These are phyloP conservation scores for Cystobasidium onofrii DNA, from an alignment of 768 basidiomycete species.

Conservation along the genomic window DNA sequence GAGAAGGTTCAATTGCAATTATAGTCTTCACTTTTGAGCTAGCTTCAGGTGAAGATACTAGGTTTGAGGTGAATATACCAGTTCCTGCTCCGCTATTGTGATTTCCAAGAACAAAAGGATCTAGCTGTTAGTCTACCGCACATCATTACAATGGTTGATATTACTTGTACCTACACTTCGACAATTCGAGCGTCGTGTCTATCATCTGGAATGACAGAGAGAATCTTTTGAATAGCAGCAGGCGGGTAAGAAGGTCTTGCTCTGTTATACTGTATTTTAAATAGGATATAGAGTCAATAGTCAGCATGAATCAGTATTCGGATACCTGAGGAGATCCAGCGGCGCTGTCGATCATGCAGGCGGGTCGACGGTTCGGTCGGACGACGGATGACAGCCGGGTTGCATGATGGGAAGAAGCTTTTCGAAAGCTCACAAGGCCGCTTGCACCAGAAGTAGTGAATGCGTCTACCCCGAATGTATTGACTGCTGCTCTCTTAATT, in stretches of 20 bases:
- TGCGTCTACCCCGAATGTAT: constrained; percentile 14
- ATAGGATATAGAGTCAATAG: no score
- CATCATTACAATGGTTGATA: neutral
- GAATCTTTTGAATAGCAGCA: constrained; percentile 57
- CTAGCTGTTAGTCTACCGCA: no score
- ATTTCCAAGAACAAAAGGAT: no score
- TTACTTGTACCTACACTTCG: constrained; percentile 32
- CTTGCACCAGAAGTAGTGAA: constrained; percentile 17
- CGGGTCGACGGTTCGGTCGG: no score
- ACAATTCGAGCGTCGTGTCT: constrained; percentile 58
- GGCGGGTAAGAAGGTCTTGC: constrained; percentile 75
- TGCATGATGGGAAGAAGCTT: neutral
- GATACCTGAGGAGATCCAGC: no score
- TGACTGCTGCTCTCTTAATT: constrained; percentile 8
- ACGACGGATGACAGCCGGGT: no score
- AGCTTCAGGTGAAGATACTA: constrained; percentile 12
- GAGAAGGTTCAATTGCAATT: constrained; percentile 68
- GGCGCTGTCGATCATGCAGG: no score
- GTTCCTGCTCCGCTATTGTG: constrained; percentile 37
- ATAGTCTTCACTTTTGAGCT: constrained; percentile 51
- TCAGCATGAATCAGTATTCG: neutral
- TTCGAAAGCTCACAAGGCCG: constrained; percentile 2
- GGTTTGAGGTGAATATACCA: constrained; percentile 34
- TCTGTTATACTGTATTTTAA: constrained; percentile 46
- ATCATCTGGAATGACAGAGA: constrained; percentile 48